phyloP scores from a whole-genome alignment of 2,329 filamentous ascomycete species.

The Sphaerulina musiva region DNA sequence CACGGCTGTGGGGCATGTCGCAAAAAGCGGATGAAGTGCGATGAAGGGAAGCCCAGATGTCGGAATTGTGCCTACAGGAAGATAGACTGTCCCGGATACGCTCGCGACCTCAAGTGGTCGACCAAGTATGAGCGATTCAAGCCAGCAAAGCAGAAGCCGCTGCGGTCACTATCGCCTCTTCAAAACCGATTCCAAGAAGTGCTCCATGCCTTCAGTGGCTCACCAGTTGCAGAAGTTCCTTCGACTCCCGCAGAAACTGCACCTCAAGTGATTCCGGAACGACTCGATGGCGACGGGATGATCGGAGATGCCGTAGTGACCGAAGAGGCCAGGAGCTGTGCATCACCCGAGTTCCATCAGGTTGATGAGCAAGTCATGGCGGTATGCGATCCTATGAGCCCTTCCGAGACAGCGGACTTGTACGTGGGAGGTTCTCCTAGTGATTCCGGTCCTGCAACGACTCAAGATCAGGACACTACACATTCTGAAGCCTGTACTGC shows the following conservation, averaged over 20 bases:
- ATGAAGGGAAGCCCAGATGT: slow-evolving; percentile 10
- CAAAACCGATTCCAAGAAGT: slow-evolving; percentile 1
- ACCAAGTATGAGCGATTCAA: slow-evolving; percentile 16
- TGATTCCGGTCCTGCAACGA: too few species aligned
- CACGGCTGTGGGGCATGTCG: slow-evolving; percentile 17
- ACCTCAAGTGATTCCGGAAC: neutral
- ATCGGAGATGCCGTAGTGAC: neutral
- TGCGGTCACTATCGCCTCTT: neutral
- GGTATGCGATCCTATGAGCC: neutral
- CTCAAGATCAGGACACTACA: neutral
- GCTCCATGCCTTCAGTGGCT: neutral
- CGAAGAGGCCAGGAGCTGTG: neutral
- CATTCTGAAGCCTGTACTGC: neutral
- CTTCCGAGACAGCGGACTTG: neutral
- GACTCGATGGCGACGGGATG: neutral
- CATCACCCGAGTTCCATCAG: neutral
- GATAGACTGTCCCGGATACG: slow-evolving; percentile 12
- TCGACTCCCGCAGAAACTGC: neutral
- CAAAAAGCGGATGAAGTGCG: slow-evolving; percentile 20
- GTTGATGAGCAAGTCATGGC: neutral
- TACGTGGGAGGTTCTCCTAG: neutral
- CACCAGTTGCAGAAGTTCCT: neutral
- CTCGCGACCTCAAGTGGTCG: slow-evolving; percentile 11
- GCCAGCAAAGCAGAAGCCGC: neutral
- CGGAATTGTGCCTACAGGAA: slow-evolving; percentile 10